Conservation (phyloP, 2,329 filamentous ascomycete genomes). For the Penicillium sp. region DNA sequence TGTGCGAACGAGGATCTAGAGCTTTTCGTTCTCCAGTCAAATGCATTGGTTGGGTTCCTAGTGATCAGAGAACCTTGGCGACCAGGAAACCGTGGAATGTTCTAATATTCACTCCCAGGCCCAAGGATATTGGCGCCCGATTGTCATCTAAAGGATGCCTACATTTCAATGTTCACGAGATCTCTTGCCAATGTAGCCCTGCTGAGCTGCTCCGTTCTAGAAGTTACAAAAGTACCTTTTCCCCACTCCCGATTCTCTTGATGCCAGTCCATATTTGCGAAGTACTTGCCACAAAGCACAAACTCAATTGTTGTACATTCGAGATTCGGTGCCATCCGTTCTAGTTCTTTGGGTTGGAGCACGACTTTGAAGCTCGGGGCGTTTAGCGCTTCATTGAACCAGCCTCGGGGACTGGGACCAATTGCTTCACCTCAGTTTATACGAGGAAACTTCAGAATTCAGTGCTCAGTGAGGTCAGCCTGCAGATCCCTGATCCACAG, state of each 20-base stretch:
- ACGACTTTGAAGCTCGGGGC: not conserved
- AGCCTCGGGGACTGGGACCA: not conserved
- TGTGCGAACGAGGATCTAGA: not conserved
- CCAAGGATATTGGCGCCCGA: not conserved
- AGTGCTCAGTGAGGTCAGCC: not conserved
- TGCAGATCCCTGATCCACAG: not conserved
- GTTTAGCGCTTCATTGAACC: not conserved
- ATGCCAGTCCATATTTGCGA: not conserved
- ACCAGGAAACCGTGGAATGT: not conserved
- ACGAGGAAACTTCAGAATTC: not conserved
- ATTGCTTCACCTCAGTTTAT: not conserved
- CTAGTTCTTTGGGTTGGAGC: not conserved
- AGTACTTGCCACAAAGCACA: not conserved
- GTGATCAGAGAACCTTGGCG: not conserved
- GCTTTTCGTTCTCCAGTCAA: not conserved
- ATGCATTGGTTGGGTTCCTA: not conserved
- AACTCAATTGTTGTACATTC: not conserved
- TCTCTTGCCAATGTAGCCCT: not conserved
- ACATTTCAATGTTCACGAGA: not conserved
- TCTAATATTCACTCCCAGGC: not conserved
- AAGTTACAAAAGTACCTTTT: not conserved
- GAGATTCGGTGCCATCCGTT: not conserved
- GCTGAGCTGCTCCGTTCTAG: not conserved
- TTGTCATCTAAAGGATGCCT: not conserved
- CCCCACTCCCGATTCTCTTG: not conserved